Evolutionary conservation across 139 green algal genomes (phyloP), one percentile per base, ranked within the genome.

Genomic region (Tetraselmis chui): DNA sequence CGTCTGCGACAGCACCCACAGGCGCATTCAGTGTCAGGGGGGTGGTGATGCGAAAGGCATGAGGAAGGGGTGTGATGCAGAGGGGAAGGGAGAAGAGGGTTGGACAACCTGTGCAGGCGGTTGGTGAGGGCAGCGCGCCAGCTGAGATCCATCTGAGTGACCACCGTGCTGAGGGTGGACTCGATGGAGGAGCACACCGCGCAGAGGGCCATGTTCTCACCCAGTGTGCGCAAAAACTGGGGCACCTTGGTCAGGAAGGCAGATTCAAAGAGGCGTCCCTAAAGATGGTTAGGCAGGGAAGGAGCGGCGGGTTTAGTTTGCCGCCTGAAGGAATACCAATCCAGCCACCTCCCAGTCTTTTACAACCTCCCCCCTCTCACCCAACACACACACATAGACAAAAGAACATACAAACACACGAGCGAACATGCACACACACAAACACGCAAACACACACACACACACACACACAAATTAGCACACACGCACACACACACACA

Each of bases 181-280:
- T 94, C 89, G 26, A 94, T 74, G 32, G 18, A 84, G 1, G 86
- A 81, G 0, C 85, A 84, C 76, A 88, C 81, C 27, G 89, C 79
- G 85, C 92, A 95, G 24, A 94, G 85, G 26, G 79, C 45, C 30
- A 94, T 81, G 76, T 95, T 95, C 84, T 95, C 91, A 24, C 32
- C 32, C 22, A 95, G 80, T 76, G 93, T 87, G 27, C 89, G 85
- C 24, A 85, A 30, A 78, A 95, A 95, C 1, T 91, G 83, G 0
- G 91, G 90, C 58, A 94, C 88, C 28, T 86, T 80, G 25, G 78
- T 78, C 80, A 95, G 81, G 83, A 95, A 95, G 30, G 92, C 91
- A 24, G 92, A 84, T 1, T 86, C 83, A 83, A 95, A 95, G 27
- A 95, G 84, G 81, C 89, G 89, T 18, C 92, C 92, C 88, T 95